These are phyloP conservation scores for Cyanidiococcus yangmingshanensis DNA, from an alignment of 23 red algal genomes.

Conservation along the genomic window DNA sequence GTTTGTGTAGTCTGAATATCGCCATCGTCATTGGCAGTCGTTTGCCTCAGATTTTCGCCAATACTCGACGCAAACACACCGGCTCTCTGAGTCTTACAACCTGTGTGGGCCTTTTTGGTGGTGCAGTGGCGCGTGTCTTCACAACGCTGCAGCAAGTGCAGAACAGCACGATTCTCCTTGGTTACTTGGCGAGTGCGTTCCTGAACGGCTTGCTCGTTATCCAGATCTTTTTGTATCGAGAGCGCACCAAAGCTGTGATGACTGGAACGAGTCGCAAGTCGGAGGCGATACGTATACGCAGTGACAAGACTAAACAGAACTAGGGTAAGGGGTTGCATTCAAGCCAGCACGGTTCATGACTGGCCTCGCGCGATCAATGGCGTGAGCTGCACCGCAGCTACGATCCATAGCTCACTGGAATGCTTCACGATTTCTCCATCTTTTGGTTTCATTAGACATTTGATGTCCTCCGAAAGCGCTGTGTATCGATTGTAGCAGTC, in stretches of 20 bases:
- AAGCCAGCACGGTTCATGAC: too few species aligned
- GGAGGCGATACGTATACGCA: too few species aligned
- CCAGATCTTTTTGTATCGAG: slow-evolving; percentile 75
- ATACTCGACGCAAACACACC: slow-evolving; percentile 42
- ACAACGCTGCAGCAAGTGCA: slow-evolving; percentile 76
- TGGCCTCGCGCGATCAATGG: too few species aligned
- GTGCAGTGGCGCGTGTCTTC: slow-evolving; percentile 65
- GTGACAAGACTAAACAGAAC: too few species aligned
- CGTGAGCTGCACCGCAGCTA: too few species aligned
- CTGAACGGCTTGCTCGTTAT: slow-evolving; percentile 59
- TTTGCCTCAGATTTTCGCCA: slow-evolving; percentile 59
- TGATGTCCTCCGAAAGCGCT: too few species aligned
- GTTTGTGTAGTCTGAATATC: slow-evolving; percentile 57
- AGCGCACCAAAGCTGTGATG: not conserved
- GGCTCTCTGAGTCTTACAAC: slow-evolving; percentile 56
- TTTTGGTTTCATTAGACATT: too few species aligned
- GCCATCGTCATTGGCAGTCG: slow-evolving; percentile 44
- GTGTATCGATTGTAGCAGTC: too few species aligned
- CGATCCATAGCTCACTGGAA: too few species aligned
- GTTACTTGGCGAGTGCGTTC: slow-evolving; percentile 48
- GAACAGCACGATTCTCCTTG: slow-evolving; percentile 57
- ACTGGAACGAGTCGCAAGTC: too few species aligned
- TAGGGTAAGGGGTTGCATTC: too few species aligned
- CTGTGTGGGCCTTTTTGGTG: slow-evolving; percentile 80
- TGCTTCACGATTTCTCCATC: too few species aligned